phyloP scores from a whole-genome alignment of 805 yeast species.

The Zygotorulaspora danielsina region DNA sequence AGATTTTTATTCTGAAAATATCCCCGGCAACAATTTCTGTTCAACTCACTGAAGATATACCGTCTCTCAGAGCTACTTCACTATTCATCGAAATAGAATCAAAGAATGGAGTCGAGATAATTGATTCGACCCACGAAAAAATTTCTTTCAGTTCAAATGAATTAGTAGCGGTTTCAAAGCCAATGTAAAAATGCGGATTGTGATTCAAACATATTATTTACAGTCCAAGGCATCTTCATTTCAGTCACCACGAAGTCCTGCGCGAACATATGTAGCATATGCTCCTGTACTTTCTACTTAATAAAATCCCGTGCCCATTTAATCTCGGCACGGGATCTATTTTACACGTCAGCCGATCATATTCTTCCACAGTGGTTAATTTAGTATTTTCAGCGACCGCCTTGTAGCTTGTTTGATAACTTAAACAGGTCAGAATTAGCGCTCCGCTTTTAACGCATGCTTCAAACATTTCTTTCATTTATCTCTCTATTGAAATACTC shows the following conservation, averaged over 20 bases:
- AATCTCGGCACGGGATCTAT: constrained; percentile 25
- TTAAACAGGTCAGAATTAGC: constrained; percentile 49
- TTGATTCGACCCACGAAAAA: constrained; percentile 37
- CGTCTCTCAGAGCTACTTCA: constrained; percentile 44
- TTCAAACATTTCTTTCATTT: constrained; percentile 45
- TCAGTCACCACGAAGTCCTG: constrained; percentile 72
- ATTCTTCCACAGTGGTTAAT: constrained; percentile 20
- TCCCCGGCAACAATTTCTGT: too few species aligned
- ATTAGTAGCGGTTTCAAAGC: constrained; percentile 71
- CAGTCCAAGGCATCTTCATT: constrained; percentile 28
- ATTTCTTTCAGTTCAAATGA: constrained; percentile 52
- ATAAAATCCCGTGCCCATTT: constrained; percentile 24
- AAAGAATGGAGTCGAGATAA: constrained; percentile 42
- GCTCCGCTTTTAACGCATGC: constrained; percentile 54
- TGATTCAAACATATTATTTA: constrained; percentile 49
- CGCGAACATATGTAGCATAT: constrained; percentile 63
- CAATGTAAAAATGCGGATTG: constrained; percentile 48
- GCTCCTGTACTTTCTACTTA: constrained; percentile 66
- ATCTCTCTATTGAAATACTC: constrained; percentile 37
- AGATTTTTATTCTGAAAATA: constrained; percentile 30
- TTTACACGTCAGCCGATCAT: constrained; percentile 20
- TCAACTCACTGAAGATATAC: constrained; percentile 42
- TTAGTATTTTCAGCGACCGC: constrained; percentile 36
- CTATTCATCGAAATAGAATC: constrained; percentile 42
- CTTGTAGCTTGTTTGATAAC: constrained; percentile 54